Percentiles rank a stretch among this genome's conserved stretches.
Evolutionary conservation across 1,139 yeast genomes (phyloP).

Genomic region (Pichiaceae sp.): DNA sequence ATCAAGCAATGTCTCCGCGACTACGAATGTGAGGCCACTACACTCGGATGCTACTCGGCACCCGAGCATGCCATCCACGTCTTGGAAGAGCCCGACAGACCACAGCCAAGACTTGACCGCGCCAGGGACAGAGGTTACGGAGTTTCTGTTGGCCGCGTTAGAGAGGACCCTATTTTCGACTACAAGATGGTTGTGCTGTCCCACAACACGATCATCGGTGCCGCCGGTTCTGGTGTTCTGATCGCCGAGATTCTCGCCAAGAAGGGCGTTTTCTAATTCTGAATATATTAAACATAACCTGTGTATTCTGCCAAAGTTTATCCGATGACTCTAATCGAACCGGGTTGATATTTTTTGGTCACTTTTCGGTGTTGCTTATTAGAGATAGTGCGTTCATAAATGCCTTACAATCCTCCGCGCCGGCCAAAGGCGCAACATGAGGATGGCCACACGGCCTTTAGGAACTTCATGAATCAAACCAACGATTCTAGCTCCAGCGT

Average conservation of each 20-base stretch:
- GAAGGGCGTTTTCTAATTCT: constrained; percentile 53
- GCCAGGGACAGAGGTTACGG: constrained; percentile 93
- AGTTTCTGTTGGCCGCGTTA: constrained; percentile 89
- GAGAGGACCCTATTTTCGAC: constrained; percentile 90
- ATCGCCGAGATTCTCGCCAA: constrained; percentile 87
- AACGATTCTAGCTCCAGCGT: constrained; percentile 9
- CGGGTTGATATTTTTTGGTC: too few species aligned
- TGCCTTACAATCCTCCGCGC: constrained; percentile 21
- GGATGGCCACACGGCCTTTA: constrained; percentile 12
- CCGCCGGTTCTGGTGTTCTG: constrained; percentile 98
- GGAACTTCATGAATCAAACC: constrained; percentile 10
- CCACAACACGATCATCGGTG: constrained; percentile 96
- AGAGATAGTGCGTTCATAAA: too few species aligned
- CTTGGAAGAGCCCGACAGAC: constrained; percentile 85
- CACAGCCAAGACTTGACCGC: constrained; percentile 97
- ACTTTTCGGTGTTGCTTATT: too few species aligned
- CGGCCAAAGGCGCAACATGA: constrained; percentile 6
- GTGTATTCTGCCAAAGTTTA: too few species aligned
- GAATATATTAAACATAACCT: too few species aligned
- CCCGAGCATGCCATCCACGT: constrained; percentile 90
- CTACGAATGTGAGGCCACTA: constrained; percentile 78
- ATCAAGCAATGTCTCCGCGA: constrained; percentile 62
- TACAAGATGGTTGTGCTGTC: constrained; percentile 93
- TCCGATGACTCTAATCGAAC: too few species aligned
- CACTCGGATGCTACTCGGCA: constrained; percentile 79